Evolutionary conservation across 2,329 filamentous ascomycete species (phyloP).

Genomic region (Aureobasidium uvarum): DNA sequence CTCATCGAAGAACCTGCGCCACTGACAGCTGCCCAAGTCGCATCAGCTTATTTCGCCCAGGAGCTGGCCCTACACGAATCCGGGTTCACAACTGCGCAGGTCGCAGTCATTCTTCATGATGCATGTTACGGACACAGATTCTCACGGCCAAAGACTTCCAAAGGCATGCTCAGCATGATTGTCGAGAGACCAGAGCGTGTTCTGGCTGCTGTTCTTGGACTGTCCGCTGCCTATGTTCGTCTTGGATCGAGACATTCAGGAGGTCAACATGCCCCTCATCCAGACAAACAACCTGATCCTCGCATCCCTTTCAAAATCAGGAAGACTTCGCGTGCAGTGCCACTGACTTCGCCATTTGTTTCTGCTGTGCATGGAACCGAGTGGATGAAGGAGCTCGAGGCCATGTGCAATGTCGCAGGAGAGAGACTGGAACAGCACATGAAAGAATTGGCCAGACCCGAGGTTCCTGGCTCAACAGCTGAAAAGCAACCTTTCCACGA

Average conservation of each 20-base stretch:
- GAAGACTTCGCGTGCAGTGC: slow-evolving; percentile 70
- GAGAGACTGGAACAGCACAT: slow-evolving; percentile 71
- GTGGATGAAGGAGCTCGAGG: slow-evolving; percentile 90
- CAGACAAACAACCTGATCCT: slow-evolving; percentile 58
- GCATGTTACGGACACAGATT: slow-evolving; percentile 93
- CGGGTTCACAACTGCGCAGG: slow-evolving; percentile 49
- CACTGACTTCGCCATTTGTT: slow-evolving; percentile 72
- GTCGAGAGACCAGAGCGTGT: slow-evolving; percentile 93
- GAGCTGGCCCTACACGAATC: slow-evolving; percentile 30
- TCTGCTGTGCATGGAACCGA: slow-evolving; percentile 86
- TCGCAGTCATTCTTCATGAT: slow-evolving; percentile 85
- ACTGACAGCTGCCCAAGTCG: slow-evolving; percentile 58
- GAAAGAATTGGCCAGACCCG: slow-evolving; percentile 68
- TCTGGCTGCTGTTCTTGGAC: slow-evolving; percentile 75
- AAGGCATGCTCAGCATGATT: slow-evolving; percentile 70
- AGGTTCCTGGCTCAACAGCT: slow-evolving; percentile 43
- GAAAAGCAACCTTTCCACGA: slow-evolving; percentile 71
- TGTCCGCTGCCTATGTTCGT: slow-evolving; percentile 86
- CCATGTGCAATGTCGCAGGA: slow-evolving; percentile 80
- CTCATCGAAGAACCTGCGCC: slow-evolving; percentile 41
- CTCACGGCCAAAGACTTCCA: slow-evolving; percentile 75
- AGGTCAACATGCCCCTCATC: slow-evolving; percentile 65
- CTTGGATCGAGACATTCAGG: slow-evolving; percentile 76
- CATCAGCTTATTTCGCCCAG: slow-evolving; percentile 41
- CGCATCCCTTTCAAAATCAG: slow-evolving; percentile 75